phyloP scores from a whole-genome alignment of 2,329 filamentous ascomycete species.

The Apiospora pterosperma region DNA sequence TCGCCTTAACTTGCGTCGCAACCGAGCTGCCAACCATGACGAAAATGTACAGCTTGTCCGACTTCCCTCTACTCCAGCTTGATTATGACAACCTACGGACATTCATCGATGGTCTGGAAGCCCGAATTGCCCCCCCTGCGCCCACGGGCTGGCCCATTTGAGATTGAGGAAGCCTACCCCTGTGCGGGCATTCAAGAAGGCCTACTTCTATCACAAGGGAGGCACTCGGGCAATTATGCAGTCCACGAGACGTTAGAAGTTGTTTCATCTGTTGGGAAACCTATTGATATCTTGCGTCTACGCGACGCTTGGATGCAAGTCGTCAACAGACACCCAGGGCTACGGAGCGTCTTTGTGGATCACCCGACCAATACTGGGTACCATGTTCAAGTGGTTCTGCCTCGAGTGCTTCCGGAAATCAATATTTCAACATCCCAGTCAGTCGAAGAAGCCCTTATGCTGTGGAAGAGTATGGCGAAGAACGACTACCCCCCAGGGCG shows the following conservation, averaged over 20 bases:
- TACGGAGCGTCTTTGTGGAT: slow-evolving; percentile 7
- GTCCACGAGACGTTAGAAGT: slow-evolving; percentile 7
- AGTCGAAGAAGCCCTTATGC: neutral
- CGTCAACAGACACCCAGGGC: slow-evolving; percentile 1
- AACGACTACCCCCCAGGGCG: neutral
- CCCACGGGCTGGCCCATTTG: neutral
- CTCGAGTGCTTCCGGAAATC: neutral
- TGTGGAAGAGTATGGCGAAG: neutral
- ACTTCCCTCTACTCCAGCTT: slow-evolving; percentile 6
- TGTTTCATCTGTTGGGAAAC: neutral
- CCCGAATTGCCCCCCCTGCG: neutral
- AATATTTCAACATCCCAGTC: neutral
- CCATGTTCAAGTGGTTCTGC: slow-evolving; percentile 5
- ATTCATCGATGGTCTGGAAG: neutral
- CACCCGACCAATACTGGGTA: slow-evolving; percentile 7
- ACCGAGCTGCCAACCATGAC: neutral
- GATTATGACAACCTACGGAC: neutral
- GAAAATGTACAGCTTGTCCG: slow-evolving; percentile 3
- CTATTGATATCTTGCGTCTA: neutral
- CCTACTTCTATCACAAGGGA: slow-evolving; percentile 6
- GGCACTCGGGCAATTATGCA: slow-evolving; percentile 7
- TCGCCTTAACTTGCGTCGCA: slow-evolving; percentile 1
- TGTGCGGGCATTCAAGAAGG: slow-evolving; percentile 8
- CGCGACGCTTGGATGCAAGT: slow-evolving; percentile 4
- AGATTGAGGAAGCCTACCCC: slow-evolving; percentile 8